A percentile compares a stretch with the other conserved stretches of the same genome.
phyloP scores from a whole-genome alignment of 2,329 filamentous ascomycete species.

The Colletotrichum zoysiae region DNA sequence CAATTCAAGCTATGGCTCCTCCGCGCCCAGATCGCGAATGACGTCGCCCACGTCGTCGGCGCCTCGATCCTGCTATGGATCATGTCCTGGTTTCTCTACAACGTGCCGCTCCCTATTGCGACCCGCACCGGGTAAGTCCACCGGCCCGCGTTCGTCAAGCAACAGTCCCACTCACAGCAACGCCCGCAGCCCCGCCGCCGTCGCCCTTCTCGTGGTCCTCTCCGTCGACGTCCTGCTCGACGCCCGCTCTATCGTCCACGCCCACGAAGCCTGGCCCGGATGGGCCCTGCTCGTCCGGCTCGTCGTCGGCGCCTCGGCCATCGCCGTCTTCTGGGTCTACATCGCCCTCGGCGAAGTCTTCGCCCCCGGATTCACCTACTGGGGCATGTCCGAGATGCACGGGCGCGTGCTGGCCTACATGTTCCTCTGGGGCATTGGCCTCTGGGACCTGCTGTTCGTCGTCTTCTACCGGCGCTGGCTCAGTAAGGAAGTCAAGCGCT shows the following conservation, averaged over 20 bases:
- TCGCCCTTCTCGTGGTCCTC: slow-evolving; percentile 50
- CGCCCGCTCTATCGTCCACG: slow-evolving; percentile 50
- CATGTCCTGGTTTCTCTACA: slow-evolving; percentile 50
- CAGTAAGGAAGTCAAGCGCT: slow-evolving; percentile 23
- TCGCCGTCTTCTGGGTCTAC: slow-evolving; percentile 54
- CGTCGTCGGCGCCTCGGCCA: slow-evolving; percentile 49
- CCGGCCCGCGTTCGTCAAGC: neutral
- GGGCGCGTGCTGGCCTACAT: slow-evolving; percentile 51
- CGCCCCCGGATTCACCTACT: slow-evolving; percentile 53
- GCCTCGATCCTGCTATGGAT: slow-evolving; percentile 50
- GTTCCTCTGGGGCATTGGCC: slow-evolving; percentile 50
- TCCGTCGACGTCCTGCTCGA: slow-evolving; percentile 53
- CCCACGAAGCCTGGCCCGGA: slow-evolving; percentile 49
- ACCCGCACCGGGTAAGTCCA: slow-evolving; percentile 37
- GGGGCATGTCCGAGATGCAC: slow-evolving; percentile 49
- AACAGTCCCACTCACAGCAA: neutral
- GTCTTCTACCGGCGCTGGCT: slow-evolving; percentile 33
- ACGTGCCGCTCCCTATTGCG: slow-evolving; percentile 44
- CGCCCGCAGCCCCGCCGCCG: slow-evolving; percentile 46
- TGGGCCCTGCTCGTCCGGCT: slow-evolving; percentile 51
- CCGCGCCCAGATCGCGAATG: slow-evolving; percentile 47
- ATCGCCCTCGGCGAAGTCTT: slow-evolving; percentile 53
- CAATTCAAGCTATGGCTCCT: slow-evolving; percentile 35
- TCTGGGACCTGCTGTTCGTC: slow-evolving; percentile 37
- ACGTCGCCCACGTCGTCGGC: slow-evolving; percentile 49